Percentiles rank a stretch among this genome's conserved stretches.
These are phyloP conservation scores for Tillandsia fasciculata DNA, from an alignment of 176 grass and related monocot species.

Conservation along the genomic window DNA sequence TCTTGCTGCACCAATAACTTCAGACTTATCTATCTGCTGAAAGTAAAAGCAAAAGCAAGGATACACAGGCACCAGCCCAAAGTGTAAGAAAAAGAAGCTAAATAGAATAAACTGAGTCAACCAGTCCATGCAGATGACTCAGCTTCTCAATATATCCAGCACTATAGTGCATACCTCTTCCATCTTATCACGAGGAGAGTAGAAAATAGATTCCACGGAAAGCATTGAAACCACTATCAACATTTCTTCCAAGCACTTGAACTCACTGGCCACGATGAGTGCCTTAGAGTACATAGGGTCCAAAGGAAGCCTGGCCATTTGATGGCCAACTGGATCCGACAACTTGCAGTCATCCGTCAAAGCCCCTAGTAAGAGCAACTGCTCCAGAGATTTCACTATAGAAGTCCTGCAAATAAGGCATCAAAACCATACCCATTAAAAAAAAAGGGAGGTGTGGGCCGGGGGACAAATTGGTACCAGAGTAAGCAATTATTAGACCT, in stretches of 20 bases:
- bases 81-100: too few relatives aligned
- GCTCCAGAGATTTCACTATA: conserved; percentile 91
- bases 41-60: too few relatives aligned
- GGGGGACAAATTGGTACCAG: too few relatives aligned
- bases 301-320: conserved; percentile 88
- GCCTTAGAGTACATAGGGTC: conserved; percentile 95
- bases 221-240: conserved; percentile 93
- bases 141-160: too few relatives aligned
- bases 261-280: conserved; percentile 60
- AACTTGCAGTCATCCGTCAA: conserved; percentile 82
- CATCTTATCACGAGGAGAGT: conserved; percentile 66
- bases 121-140: too few relatives aligned
- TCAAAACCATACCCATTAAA: neutral
- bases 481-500: too few relatives aligned
- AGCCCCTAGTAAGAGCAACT: conserved; percentile 69
- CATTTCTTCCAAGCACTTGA: conserved; percentile 99
- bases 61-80: too few relatives aligned
- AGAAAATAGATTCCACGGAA: conserved; percentile 96
- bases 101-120: too few relatives aligned
- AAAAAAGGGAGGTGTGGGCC: too few relatives aligned
- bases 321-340: conserved; percentile 68
- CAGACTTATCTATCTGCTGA: too few relatives aligned
- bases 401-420: conserved; percentile 47
- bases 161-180: conserved; percentile 57
- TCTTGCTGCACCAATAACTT: too few relatives aligned